phyloP scores from a whole-genome alignment of 345 rosid species.

The Capsella bursapastoris region DNA sequence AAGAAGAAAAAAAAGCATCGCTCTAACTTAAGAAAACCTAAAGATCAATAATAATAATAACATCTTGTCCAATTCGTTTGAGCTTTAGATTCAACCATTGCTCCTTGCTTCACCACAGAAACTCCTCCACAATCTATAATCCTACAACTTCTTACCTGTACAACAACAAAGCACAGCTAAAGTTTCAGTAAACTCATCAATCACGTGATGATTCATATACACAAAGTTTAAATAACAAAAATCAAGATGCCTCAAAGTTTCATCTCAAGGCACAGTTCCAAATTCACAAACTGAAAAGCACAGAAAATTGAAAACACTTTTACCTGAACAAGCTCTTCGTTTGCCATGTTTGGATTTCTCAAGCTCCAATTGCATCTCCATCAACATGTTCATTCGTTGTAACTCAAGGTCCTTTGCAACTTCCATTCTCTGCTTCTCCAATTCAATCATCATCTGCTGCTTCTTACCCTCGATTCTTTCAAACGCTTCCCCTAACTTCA shows the following conservation, averaged over 20 bases:
- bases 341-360: slow-evolving; percentile 56
- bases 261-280: not conserved
- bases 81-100: slow-evolving; percentile 34
- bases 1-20: slow-evolving; percentile 9
- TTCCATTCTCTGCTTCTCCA: slow-evolving; percentile 84
- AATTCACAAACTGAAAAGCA: not conserved
- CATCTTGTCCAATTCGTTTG: slow-evolving; percentile 38
- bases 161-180: slow-evolving; percentile 14
- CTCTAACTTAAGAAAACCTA: slow-evolving; percentile 42
- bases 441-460: slow-evolving; percentile 67
- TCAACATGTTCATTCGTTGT: slow-evolving; percentile 73
- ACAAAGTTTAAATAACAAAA: not conserved
- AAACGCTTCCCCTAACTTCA: slow-evolving; percentile 69
- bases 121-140: slow-evolving; percentile 35
- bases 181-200: slow-evolving; percentile 13
- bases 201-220: not conserved
- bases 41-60: slow-evolving; percentile 38
- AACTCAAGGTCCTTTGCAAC: slow-evolving; percentile 71
- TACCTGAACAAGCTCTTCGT: slow-evolving; percentile 45
- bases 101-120: slow-evolving; percentile 32
- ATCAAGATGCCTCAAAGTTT: not conserved
- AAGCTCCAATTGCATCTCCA: slow-evolving; percentile 70
- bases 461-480: slow-evolving; percentile 70
- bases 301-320: slow-evolving; percentile 28
- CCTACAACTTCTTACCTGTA: slow-evolving; percentile 44